Conservation (phyloP, 2,329 filamentous ascomycete species). For the Diaporthe sp. region DNA sequence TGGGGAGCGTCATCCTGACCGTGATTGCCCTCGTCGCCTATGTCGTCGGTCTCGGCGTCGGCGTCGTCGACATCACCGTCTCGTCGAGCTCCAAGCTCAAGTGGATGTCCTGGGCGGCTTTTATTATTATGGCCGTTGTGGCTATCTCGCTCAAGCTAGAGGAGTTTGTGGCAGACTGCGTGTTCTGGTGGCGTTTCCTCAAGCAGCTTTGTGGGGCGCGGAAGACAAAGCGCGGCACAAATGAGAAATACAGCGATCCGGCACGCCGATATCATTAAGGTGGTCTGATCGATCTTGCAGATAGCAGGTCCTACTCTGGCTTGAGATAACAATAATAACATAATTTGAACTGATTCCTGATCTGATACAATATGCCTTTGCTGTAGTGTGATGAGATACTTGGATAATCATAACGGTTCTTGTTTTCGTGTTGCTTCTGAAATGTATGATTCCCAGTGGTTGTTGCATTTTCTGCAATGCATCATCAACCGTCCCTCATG, state of each 20-base stretch:
- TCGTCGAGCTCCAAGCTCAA: constrained; percentile 39
- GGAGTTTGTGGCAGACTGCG: constrained; percentile 33
- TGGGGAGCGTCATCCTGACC: constrained; percentile 40
- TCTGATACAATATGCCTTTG: too few relatives aligned
- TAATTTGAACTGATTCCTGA: not conserved
- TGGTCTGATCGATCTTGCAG: not conserved
- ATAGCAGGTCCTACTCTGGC: constrained; percentile 17
- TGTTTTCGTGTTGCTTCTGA: too few relatives aligned
- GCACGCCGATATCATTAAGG: not conserved
- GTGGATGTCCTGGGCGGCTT: constrained; percentile 42
- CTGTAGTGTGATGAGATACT: too few relatives aligned
- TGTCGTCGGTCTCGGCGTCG: constrained; percentile 30
- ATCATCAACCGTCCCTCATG: too few relatives aligned
- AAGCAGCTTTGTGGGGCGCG: not conserved
- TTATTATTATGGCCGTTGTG: constrained; percentile 31
- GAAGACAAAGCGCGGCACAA: constrained; percentile 10
- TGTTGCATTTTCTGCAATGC: too few relatives aligned
- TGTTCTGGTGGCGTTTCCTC: constrained; percentile 35
- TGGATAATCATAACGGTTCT: too few relatives aligned
- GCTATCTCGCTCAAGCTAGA: constrained; percentile 35
- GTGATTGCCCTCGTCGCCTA: constrained; percentile 36
- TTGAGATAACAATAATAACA: not conserved
- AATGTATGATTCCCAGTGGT: too few relatives aligned
- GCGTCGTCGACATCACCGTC: constrained; percentile 38
- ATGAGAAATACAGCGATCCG: not conserved